Base-by-base conservation (phyloP, 1,284 basidiomycete species). In the Cryptococcus wingfieldii region DNA sequence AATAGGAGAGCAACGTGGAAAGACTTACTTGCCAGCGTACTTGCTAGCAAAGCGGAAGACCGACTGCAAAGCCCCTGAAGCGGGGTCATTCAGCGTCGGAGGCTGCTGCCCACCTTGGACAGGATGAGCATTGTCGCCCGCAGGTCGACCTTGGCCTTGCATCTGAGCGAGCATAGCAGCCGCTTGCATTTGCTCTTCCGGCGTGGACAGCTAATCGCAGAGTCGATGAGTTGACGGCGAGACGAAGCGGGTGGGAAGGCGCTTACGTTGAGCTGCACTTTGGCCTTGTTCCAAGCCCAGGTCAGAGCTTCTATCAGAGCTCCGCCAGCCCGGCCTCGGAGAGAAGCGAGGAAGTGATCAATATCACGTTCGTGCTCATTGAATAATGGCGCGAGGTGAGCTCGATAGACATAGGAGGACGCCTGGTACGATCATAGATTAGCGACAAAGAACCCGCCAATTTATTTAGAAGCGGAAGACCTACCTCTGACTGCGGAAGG, bases 401-500 rank as follows among this genome's bases (percentile, higher is more conserved):
- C 77, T 54, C 80, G 77, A 77, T 87, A 90, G 55, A 90, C 77
- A 76, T 84, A 88, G 1, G 83, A 83, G 7, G 87, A 86, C 54
- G 87, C 88, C 87, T 89, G 61, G 9, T 10, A 2, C 12, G 28
- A 34, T 13, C 19, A 41, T 39, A 41, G 31, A 18, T 31, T 28
- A 42, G 38, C 37, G 51, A 38, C 47, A 39, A 8, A 43, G 51
- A 23, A 38, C 27, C 12, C 23, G 25, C 38, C 9, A 27, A 6
- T 8, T 34, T 34, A 48, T 54, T 41, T 42, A 34, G 18, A 12
- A 25, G 10, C 28, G 2, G 28, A 2, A 43, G 28, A 76, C 79
- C 60, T 56, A 86, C 87, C 80, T 87, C 82, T 3, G 83, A 85
- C 76, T 88, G 85, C 13, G 87, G 86, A 5, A 89, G 80, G 3